Base-by-base conservation (phyloP, 225 moss, liverwort and hornwort genomes). In the Climacium dendroides region DNA sequence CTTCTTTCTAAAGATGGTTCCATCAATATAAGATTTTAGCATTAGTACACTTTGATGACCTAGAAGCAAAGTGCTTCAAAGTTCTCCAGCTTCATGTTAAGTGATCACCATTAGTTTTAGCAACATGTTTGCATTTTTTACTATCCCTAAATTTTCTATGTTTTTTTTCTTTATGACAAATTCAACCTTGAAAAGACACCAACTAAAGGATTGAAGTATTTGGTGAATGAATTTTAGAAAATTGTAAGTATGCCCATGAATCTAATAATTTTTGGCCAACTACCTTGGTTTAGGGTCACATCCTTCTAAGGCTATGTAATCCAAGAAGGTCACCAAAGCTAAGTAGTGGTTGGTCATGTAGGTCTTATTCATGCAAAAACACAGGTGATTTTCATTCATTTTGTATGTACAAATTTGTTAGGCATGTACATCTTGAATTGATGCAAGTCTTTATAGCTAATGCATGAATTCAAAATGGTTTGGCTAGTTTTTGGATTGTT, bases 41-140 rank as follows among this genome's bases (percentile, higher is more conserved):
- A 37, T 7, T 37, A 67, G 2, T 37, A 37, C 0, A 0, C 2
- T 67, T 2, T 0, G 2, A 67, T 37, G 23, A 67, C 23, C 7
- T 67, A 37, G 0, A 67, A 37, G 13, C 3, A 23, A 5, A 23
- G 37, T 23, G 7, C 0, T 67, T 23, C 13, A 9, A 24, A 24
- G 2, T 39, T 7, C 14, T 0, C 14, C 39, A 69, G 4, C 1
- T 39, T 3, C 4, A 39, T 39, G 2, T 4, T 4, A 69, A 13
- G 1, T 69, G 7, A 39, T 69, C 5, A 24, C 24, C 3, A 4
- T 39, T 69, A 39, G 13, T 0, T 37, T 24, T 24, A 13, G 14
- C 0, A 39, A 0, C 24, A 39, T 13, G 7, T 0, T 8, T 69
- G 39, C 69, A 69, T 39, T 69, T 7, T 69, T 69, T 39, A 14